These are phyloP conservation scores for Ascoidea tarda DNA, from an alignment of 805 yeast genomes.

Conservation along the genomic window DNA sequence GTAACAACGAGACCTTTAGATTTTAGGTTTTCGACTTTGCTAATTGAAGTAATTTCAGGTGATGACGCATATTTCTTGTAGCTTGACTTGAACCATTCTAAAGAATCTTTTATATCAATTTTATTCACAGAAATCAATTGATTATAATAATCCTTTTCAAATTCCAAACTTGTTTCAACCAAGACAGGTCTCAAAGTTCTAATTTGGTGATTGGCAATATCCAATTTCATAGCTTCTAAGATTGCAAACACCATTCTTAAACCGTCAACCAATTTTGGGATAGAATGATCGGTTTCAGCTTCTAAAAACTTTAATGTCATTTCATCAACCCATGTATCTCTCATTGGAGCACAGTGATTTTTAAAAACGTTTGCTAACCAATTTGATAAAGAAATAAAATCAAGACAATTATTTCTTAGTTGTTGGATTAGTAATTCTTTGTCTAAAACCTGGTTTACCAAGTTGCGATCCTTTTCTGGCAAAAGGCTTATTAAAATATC, in stretches of 20 bases:
- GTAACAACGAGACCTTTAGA: no score
- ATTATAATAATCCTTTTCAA: conserved; percentile 68
- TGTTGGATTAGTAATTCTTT: conserved; percentile 67
- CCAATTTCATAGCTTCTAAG: conserved; percentile 87
- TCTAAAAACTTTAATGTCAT: conserved; percentile 39
- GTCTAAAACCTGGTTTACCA: conserved; percentile 63
- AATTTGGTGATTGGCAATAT: conserved; percentile 90
- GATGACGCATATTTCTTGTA: conserved; percentile 15
- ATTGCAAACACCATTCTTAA: conserved; percentile 66
- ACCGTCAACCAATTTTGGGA: conserved; percentile 52
- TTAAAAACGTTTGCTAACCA: conserved; percentile 74
- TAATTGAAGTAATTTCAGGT: conserved; percentile 8
- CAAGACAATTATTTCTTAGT: conserved; percentile 52
- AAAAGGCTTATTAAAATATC: conserved; percentile 63
- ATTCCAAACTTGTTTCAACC: conserved; percentile 75
- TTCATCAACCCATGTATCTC: conserved; percentile 79
- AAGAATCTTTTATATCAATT: conserved; percentile 42
- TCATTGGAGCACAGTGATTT: conserved; percentile 91
- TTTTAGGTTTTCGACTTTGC: no score
- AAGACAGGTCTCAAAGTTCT: conserved; percentile 72
- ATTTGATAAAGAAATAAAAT: conserved; percentile 51
- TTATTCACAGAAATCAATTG: conserved; percentile 31
- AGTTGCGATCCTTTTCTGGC: conserved; percentile 59
- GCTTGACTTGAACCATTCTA: conserved; percentile 44
- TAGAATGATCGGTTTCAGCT: conserved; percentile 28